These are phyloP conservation scores for Fraxinus dipetala DNA, from an alignment of 305 asterid species.

Conservation along the genomic window DNA sequence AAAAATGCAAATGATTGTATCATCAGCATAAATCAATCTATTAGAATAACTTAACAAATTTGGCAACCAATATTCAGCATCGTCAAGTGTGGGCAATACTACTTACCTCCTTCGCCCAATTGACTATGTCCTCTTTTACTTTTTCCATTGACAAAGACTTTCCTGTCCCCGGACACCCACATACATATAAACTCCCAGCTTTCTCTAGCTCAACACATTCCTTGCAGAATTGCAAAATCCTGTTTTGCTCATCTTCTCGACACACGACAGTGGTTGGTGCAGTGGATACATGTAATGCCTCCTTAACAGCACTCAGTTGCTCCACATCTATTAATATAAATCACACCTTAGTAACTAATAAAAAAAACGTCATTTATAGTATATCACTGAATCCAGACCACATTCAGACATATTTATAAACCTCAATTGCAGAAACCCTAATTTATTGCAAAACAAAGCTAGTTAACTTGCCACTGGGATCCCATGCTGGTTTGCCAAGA, in stretches of 20 bases:
- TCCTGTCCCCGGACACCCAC: constrained; percentile 99
- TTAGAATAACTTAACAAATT: background rate
- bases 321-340: constrained; percentile 42
- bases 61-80: background rate
- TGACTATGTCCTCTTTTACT: constrained; percentile 47
- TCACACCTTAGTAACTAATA: background rate
- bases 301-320: constrained; percentile 71
- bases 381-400: background rate
- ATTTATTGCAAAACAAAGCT: background rate
- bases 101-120: constrained; percentile 79
- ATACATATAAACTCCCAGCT: constrained; percentile 79
- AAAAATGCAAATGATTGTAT: background rate
- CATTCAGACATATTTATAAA: background rate
- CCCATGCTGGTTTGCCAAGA: constrained; percentile 55
- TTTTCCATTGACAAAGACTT: constrained; percentile 79
- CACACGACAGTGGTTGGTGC: constrained; percentile 56
- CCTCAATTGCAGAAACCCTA: background rate
- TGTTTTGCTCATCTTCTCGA: constrained; percentile 70
- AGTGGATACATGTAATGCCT: constrained; percentile 79
- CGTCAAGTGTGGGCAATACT: background rate
- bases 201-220: constrained; percentile 57
- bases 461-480: constrained; percentile 58
- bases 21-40: background rate
- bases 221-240: constrained; percentile 73
- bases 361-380: background rate